These are phyloP conservation scores for Pseudodiploospora longispora DNA, from an alignment of 2,329 filamentous ascomycete genomes.

Conservation along the genomic window DNA sequence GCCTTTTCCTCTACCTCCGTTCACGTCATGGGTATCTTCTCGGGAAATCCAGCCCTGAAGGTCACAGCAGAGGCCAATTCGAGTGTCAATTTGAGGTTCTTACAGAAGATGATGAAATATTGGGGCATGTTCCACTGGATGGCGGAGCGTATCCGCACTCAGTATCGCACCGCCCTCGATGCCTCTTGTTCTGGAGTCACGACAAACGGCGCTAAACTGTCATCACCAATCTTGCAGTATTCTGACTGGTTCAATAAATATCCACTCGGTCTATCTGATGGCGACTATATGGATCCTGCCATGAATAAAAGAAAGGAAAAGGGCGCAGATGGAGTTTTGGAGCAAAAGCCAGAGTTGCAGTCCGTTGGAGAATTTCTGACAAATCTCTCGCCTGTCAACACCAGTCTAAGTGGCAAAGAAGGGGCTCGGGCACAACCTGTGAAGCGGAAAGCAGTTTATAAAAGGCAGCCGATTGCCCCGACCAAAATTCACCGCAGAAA, in stretches of 20 bases:
- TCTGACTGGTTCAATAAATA: constrained; percentile 97
- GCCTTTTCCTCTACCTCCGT: constrained; percentile 89
- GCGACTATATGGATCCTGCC: constrained; percentile 73
- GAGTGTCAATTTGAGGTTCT: constrained; percentile 78
- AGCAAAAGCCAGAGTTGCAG: constrained; percentile 82
- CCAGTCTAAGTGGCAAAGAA: constrained; percentile 32
- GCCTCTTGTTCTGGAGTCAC: constrained; percentile 62
- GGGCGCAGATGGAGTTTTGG: constrained; percentile 79
- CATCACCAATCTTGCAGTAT: constrained; percentile 76
- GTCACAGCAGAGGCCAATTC: constrained; percentile 74
- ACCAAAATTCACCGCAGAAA: constrained; percentile 2
- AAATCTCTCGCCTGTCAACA: constrained; percentile 59
- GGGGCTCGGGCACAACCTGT: constrained; percentile 12
- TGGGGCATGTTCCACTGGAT: constrained; percentile 99
- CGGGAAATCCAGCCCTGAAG: constrained; percentile 69
- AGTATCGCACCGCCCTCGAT: constrained; percentile 80
- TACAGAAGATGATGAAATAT: constrained; percentile 91
- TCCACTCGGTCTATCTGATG: constrained; percentile 79
- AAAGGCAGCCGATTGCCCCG: constrained; percentile 19
- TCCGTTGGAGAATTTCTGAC: constrained; percentile 94
- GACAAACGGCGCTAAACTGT: constrained; percentile 35
- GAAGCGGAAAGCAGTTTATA: constrained; percentile 32
- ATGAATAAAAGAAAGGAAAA: constrained; percentile 62
- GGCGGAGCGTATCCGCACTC: constrained; percentile 82
- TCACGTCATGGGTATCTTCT: constrained; percentile 90